These are phyloP conservation scores for Tulasnella sp. DNA, from an alignment of 768 basidiomycete species.

Conservation along the genomic window DNA sequence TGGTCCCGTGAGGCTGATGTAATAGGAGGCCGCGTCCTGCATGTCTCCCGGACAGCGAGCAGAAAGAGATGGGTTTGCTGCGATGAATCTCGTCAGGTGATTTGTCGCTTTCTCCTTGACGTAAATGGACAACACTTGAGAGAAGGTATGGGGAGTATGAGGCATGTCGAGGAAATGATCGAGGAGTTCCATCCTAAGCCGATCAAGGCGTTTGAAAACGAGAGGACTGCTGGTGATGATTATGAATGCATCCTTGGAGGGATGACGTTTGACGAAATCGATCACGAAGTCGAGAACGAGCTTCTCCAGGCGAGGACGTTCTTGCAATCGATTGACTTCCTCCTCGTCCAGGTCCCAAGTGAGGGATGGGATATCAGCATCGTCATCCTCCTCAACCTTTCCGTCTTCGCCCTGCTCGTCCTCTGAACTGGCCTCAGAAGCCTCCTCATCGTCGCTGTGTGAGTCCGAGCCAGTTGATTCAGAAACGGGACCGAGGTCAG, in stretches of 20 bases:
- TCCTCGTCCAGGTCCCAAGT: constrained; percentile 18
- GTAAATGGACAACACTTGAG: background rate
- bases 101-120: background rate
- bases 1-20: background rate
- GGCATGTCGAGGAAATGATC: background rate
- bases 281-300: constrained; percentile 11
- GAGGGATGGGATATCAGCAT: background rate
- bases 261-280: constrained; percentile 13
- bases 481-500: background rate
- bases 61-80: background rate
- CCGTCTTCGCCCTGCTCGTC: background rate
- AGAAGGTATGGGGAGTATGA: constrained; percentile 17
- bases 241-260: background rate
- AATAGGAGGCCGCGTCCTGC: constrained; percentile 11
- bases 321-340: background rate
- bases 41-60: background rate
- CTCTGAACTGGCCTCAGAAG: background rate
- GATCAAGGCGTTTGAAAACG: too few species aligned
- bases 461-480: background rate
- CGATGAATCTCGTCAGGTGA: background rate
- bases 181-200: background rate
- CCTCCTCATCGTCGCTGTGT: background rate
- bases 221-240: background rate
- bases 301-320: constrained; percentile 2
- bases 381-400: background rate